Conservation (phyloP, 176 grass and related monocot genomes). For the Zea mays region Zm-B73-REFERENCE-NAM-5.0 NC_050103.1:102788501-102789000, state of each 20-base stretch:
- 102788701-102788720: no score
- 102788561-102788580: slow-evolving; percentile 91
- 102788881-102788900: background rate
- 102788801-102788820: slow-evolving; percentile 87
- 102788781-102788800: slow-evolving; percentile 76
- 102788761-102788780: slow-evolving; percentile 63
- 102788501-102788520: slow-evolving; percentile 98
- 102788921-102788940: slow-evolving; percentile 91
- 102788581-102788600: slow-evolving; percentile 97
- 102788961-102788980: slow-evolving; percentile 71
- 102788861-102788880: no score
- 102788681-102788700: background rate
- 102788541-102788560: slow-evolving; percentile 86
- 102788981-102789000: slow-evolving; percentile 81
- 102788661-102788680: background rate
- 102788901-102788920: slow-evolving; percentile 94
- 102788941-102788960: slow-evolving; percentile 85
- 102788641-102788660: slow-evolving; percentile 76
- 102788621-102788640: slow-evolving; percentile 90
- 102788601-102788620: slow-evolving; percentile 90
- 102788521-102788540: slow-evolving; percentile 97
- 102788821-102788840: background rate
- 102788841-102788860: no score
- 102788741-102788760: slow-evolving; percentile 62
- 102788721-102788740: no score